Base-by-base conservation (phyloP, 768 basidiomycete species). In the Pleurotus cornucopiae region DNA sequence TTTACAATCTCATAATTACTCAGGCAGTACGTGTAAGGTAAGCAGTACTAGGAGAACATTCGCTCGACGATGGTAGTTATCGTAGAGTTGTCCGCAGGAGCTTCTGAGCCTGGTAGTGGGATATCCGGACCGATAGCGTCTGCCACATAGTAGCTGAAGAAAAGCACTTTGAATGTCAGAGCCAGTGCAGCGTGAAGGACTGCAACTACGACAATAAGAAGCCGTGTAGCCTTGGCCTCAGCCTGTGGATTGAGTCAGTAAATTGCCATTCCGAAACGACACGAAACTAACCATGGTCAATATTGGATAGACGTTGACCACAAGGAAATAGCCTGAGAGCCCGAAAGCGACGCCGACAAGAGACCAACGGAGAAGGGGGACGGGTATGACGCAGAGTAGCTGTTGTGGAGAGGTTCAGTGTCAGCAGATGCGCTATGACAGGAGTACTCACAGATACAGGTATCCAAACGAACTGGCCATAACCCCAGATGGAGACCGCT, bases 261-360 rank as follows among this genome's bases (percentile, higher is more conserved):
- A 47, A 18, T 37, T 12, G 54, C 47, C 54, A 16, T 6, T 34
- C 30, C 52, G 57, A 6, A 13, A 18, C 20, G 43, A 30, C 14
- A 47, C 16, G 53, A 6, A 49, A 76, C 89, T 62, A 62, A 95
- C 94, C 6, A 84, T 80, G 37, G 89, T 84, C 25, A 98, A 84
- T 52, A 97, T 81, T 3, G 96, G 96, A 62, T 97, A 98, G 46
- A 97, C 82, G 64, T 94, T 93, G 20, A 78, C 76, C 12, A 79
- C 76, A 25, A 99, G 78, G 78, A 94, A 98, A 74, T 83, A 93
- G 2, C 94, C 93, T 5, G 96, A 98, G 16, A 93, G 72, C 1
- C 73, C 75, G 61, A 90, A 91, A 0, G 84, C 94, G 45, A 85
- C 46, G 11, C 81, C 81, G 16, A 89, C 85, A 25, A 97, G 77